Conservation (phyloP, 2,329 filamentous ascomycete species). For the Thielaviopsis ethacetica region DNA sequence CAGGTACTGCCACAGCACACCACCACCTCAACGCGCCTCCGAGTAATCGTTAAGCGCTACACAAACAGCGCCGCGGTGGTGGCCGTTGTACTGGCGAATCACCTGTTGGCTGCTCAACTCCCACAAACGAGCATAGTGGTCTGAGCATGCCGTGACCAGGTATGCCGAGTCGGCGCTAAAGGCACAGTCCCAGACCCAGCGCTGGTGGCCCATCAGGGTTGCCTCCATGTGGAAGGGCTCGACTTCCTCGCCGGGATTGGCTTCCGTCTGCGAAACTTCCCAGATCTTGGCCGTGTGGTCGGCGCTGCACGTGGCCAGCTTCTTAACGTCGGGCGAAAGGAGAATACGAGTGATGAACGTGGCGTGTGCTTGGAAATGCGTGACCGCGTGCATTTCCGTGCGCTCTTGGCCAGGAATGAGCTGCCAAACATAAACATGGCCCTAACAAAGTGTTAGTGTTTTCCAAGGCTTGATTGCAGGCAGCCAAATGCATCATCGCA, state of each 20-base stretch:
- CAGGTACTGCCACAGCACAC: neutral
- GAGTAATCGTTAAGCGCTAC: slow-evolving; percentile 83
- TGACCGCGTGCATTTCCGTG: slow-evolving; percentile 72
- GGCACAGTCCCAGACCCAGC: slow-evolving; percentile 96
- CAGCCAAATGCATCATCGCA: too few relatives aligned
- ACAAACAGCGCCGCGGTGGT: slow-evolving; percentile 81
- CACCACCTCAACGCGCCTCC: slow-evolving; percentile 23
- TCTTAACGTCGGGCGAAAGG: slow-evolving; percentile 82
- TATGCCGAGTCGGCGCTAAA: slow-evolving; percentile 90
- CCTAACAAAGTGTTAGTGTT: slow-evolving; percentile 31
- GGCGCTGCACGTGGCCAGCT: slow-evolving; percentile 82
- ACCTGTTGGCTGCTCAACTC: slow-evolving; percentile 75
- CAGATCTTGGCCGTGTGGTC: slow-evolving; percentile 94
- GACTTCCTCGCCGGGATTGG: slow-evolving; percentile 22
- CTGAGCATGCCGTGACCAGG: slow-evolving; percentile 79
- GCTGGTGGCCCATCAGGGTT: slow-evolving; percentile 75
- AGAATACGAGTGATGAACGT: slow-evolving; percentile 88
- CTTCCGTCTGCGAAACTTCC: slow-evolving; percentile 63
- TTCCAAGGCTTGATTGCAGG: neutral
- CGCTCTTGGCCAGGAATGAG: slow-evolving; percentile 70
- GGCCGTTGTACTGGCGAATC: slow-evolving; percentile 88
- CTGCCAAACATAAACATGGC: slow-evolving; percentile 94
- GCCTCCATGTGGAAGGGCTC: slow-evolving; percentile 67
- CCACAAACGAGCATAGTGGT: slow-evolving; percentile 87
- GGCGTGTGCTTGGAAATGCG: slow-evolving; percentile 77